These are phyloP conservation scores for Xerocomus spinulosus DNA, from an alignment of 768 basidiomycete genomes.

Conservation along the genomic window DNA sequence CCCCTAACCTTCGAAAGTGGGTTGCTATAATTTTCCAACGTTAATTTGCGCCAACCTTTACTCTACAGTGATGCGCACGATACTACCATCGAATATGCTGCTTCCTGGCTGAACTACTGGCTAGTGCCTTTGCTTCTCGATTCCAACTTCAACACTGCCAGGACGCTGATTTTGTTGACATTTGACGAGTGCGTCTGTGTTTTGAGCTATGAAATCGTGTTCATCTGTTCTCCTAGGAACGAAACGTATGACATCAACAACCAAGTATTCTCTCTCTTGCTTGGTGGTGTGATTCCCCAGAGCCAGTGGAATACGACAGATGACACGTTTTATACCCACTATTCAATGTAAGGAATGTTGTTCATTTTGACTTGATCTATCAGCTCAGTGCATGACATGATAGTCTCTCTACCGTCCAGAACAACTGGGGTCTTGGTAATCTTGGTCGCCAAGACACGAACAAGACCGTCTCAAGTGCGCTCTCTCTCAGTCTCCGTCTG, in stretches of 20 bases:
- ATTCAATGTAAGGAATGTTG: conserved; percentile 36
- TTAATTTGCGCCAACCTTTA: neutral
- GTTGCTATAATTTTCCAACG: conserved; percentile 1
- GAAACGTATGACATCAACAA: conserved; percentile 41
- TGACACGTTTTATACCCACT: conserved; percentile 56
- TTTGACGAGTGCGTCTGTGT: conserved; percentile 54
- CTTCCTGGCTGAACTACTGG: conserved; percentile 46
- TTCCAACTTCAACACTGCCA: conserved; percentile 47
- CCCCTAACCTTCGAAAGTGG: conserved; percentile 48
- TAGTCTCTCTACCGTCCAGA: conserved; percentile 48
- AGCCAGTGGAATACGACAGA: conserved; percentile 43
- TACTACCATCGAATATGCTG: conserved; percentile 46
- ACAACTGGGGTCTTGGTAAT: conserved; percentile 58
- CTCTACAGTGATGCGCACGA: conserved; percentile 54
- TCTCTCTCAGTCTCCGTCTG: neutral
- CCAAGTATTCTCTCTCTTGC: conserved; percentile 40
- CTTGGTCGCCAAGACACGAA: conserved; percentile 58
- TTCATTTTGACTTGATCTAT: neutral
- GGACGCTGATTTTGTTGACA: conserved; percentile 55
- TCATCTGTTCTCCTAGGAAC: conserved; percentile 10
- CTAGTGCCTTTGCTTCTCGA: conserved; percentile 48
- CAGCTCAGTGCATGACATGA: conserved; percentile 1
- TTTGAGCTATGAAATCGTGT: neutral
- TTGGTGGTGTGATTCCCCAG: conserved; percentile 44
- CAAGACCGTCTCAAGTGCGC: conserved; percentile 30